phyloP scores from a whole-genome alignment of 257 asterid species.

The Vinca minor region DNA sequence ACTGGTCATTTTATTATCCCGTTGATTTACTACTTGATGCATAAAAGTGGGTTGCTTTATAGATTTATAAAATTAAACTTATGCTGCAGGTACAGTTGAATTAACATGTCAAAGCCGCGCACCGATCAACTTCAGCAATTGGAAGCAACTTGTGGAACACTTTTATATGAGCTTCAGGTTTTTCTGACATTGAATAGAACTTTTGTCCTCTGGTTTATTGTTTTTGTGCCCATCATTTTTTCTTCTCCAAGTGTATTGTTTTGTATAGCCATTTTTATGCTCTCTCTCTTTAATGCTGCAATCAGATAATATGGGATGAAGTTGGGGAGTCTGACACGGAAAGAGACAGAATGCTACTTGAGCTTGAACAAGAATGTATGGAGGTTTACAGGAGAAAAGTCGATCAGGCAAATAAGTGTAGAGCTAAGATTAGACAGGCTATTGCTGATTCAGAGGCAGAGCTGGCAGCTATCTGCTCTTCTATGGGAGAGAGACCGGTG shows the following conservation, averaged over 20 bases:
- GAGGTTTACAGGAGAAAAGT: slow-evolving; percentile 94
- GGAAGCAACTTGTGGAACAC: slow-evolving; percentile 84
- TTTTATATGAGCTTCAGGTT: slow-evolving; percentile 83
- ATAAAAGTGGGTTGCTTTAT: not conserved
- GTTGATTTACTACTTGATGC: not conserved
- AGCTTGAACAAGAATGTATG: slow-evolving; percentile 81
- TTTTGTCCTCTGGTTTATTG: not conserved
- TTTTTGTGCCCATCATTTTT: not conserved
- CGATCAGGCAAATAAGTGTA: slow-evolving; percentile 80
- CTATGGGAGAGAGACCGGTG: slow-evolving; percentile 94
- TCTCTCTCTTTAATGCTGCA: slow-evolving; percentile 5
- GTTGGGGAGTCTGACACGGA: slow-evolving; percentile 88
- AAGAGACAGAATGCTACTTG: slow-evolving; percentile 72
- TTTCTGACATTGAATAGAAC: not conserved
- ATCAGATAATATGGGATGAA: slow-evolving; percentile 96
- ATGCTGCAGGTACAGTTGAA: slow-evolving; percentile 26
- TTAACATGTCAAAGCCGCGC: slow-evolving; percentile 32
- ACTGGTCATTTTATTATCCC: no score
- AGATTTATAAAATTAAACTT: slow-evolving; percentile 3
- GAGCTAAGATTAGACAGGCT: slow-evolving; percentile 90
- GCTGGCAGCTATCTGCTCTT: slow-evolving; percentile 80
- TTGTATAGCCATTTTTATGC: not conserved
- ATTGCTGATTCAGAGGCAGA: slow-evolving; percentile 99
- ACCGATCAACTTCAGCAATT: slow-evolving; percentile 37
- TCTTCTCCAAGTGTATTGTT: slow-evolving; percentile 4